phyloP scores from a whole-genome alignment of 179 eudicot species.

The Camellia oleifera region DNA sequence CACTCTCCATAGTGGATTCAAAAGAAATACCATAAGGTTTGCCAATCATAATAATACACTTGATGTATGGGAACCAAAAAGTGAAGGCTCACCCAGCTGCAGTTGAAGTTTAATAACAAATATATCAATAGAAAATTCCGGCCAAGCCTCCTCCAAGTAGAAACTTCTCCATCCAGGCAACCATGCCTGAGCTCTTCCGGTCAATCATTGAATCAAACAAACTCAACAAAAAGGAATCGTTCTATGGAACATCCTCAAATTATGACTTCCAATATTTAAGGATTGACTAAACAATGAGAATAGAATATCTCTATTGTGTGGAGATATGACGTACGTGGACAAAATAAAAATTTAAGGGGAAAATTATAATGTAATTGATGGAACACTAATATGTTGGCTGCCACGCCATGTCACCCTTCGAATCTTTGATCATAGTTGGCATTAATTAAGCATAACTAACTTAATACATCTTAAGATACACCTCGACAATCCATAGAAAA shows the following conservation, averaged over 20 bases:
- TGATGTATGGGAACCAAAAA: background rate
- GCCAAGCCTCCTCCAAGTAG: background rate
- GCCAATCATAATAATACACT: background rate
- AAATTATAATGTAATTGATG: background rate
- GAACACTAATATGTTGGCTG: background rate
- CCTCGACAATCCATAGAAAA: background rate
- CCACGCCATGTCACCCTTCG: background rate
- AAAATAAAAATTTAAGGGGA: background rate
- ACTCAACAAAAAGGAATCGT: no score
- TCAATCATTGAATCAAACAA: background rate
- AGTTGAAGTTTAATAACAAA: background rate
- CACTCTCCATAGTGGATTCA: background rate
- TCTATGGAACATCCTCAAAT: no score
- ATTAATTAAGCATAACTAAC: background rate
- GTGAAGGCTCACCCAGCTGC: no score
- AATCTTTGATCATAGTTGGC: background rate
- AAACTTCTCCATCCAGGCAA: background rate
- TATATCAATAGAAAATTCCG: background rate
- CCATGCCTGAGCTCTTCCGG: background rate
- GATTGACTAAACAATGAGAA: background rate
- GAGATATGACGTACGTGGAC: background rate
- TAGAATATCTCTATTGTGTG: background rate
- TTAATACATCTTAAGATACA: background rate
- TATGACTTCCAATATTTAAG: background rate
- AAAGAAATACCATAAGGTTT: background rate